Evolutionary conservation across 495 filamentous ascomycete genomes (phyloP).

Genomic region (Barbatosphaeria neglecta): DNA sequence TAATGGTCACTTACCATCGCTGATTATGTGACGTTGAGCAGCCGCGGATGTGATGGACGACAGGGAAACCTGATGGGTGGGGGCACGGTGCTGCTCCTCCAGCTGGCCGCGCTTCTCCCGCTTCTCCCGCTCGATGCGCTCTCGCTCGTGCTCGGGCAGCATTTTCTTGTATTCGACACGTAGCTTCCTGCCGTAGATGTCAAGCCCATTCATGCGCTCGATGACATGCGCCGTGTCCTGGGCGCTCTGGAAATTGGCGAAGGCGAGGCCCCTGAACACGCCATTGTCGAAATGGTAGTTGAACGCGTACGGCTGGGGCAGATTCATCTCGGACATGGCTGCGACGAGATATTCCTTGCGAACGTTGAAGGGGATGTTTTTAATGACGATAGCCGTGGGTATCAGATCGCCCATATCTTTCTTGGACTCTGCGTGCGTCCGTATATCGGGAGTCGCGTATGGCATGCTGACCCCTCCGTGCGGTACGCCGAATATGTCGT

Average conservation of each 20-base stretch:
- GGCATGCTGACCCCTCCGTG: constrained; percentile 15
- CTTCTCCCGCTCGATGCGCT: constrained; percentile 95
- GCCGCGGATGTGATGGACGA: constrained; percentile 73
- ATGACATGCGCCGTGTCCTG: constrained; percentile 90
- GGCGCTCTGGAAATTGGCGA: constrained; percentile 94
- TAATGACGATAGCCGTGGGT: constrained; percentile 96
- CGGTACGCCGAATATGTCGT: constrained; percentile 15
- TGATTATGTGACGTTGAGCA: constrained; percentile 9
- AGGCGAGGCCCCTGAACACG: constrained; percentile 90
- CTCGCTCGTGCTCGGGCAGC: constrained; percentile 85
- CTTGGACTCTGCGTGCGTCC: constrained; percentile 1
- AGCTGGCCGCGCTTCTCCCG: constrained; percentile 90
- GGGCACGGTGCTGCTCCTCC: constrained; percentile 80
- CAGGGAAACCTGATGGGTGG: constrained; percentile 61
- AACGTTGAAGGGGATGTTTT: constrained; percentile 97
- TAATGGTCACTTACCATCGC: neutral
- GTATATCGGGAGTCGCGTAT: constrained; percentile 9
- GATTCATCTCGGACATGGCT: constrained; percentile 81
- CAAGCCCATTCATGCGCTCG: constrained; percentile 82
- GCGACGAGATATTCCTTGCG: constrained; percentile 90
- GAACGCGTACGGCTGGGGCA: constrained; percentile 94
- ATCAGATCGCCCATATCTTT: constrained; percentile 58
- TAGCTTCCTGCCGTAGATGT: constrained; percentile 86
- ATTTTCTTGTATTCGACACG: constrained; percentile 99
- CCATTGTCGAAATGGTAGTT: constrained; percentile 99